Conservation (phyloP, 1,284 basidiomycete species). For the Amanita bisporigera region DNA sequence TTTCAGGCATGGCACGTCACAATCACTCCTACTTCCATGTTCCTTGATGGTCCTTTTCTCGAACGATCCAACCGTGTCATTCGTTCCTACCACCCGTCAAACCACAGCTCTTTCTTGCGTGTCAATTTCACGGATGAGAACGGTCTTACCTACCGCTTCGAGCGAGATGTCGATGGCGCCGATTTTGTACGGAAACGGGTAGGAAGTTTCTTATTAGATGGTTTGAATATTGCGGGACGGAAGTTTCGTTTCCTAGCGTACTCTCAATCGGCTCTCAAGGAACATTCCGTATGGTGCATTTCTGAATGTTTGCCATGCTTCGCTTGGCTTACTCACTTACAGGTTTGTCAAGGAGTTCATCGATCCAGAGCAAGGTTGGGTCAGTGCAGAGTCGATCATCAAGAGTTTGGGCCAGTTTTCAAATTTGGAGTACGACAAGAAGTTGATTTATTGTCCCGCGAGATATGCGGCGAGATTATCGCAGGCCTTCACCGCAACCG, state of each 20-base stretch:
- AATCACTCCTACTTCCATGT: constrained; percentile 63
- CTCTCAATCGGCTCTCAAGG: constrained; percentile 55
- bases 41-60: constrained; percentile 63
- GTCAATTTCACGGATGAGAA: constrained; percentile 40
- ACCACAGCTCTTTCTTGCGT: constrained; percentile 61
- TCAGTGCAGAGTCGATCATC: constrained; percentile 57
- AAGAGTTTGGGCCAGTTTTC: constrained; percentile 58
- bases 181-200: constrained; percentile 39
- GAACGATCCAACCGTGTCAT: constrained; percentile 73
- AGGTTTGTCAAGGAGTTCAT: constrained; percentile 58
- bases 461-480: constrained; percentile 73
- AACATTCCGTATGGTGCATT: constrained; percentile 62
- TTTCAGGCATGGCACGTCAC: constrained; percentile 61
- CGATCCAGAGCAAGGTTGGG: constrained; percentile 32
- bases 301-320: background rate
- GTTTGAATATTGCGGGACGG: constrained; percentile 40
- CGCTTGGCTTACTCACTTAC: background rate
- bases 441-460: constrained; percentile 64
- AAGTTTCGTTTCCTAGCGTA: constrained; percentile 52
- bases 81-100: constrained; percentile 50
- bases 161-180: constrained; percentile 42
- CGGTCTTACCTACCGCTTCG: constrained; percentile 39
- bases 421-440: constrained; percentile 49
- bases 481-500: constrained; percentile 76
- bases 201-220: constrained; percentile 38